Evolutionary conservation across 2,329 filamentous ascomycete genomes (phyloP).

Genomic region (Metarhizium guizhouense): DNA sequence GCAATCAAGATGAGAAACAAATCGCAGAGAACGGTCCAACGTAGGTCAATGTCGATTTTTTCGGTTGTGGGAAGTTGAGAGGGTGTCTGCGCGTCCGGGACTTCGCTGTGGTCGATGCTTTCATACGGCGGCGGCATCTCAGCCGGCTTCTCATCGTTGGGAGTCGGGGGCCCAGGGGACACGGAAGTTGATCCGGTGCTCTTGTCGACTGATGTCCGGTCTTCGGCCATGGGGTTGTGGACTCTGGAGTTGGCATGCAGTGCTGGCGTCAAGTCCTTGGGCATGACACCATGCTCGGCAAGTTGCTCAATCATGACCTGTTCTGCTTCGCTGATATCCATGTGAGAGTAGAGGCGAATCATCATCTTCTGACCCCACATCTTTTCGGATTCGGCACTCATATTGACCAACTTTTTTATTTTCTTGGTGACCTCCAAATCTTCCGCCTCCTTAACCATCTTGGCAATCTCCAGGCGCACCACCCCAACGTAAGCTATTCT

Average conservation of each 20-base stretch:
- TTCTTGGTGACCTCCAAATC: constrained; percentile 51
- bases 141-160: constrained; percentile 35
- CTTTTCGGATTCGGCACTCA: constrained; percentile 67
- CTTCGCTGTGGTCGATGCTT: constrained; percentile 56
- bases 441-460: constrained; percentile 64
- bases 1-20: constrained; percentile 92
- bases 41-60: constrained; percentile 88
- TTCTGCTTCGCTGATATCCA: constrained; percentile 87
- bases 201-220: constrained; percentile 6
- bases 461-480: constrained; percentile 69
- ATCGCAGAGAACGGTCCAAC: constrained; percentile 96
- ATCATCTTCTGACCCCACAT: constrained; percentile 99
- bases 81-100: constrained; percentile 72
- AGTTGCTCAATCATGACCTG: constrained; percentile 99
- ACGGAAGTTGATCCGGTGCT: constrained; percentile 10
- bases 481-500: constrained; percentile 93
- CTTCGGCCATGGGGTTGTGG: constrained; percentile 76
- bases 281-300: constrained; percentile 80
- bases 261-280: constrained; percentile 72
- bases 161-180: constrained; percentile 15
- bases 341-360: constrained; percentile 86
- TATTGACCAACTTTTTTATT: constrained; percentile 61
- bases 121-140: constrained; percentile 51
- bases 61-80: constrained; percentile 72
- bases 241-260: constrained; percentile 90